Base-by-base conservation (phyloP, 495 filamentous ascomycete genomes). In the Echria macrotheca region DNA sequence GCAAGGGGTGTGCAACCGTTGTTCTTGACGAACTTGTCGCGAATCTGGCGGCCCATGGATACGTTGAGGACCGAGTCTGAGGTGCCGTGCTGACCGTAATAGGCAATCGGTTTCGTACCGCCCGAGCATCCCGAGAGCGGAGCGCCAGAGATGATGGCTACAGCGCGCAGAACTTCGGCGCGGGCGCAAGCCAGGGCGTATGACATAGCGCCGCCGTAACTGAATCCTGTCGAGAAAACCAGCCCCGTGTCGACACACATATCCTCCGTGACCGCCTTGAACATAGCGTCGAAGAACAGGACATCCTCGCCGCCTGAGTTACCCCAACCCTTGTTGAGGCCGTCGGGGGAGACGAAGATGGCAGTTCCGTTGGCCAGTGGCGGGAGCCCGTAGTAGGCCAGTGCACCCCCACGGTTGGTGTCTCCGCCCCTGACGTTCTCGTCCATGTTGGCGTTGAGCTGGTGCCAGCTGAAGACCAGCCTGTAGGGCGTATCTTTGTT, bases 271-370 rank as follows among this genome's bases (percentile, higher is more conserved):
- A 40, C 3, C 5, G 37, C 5, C 5, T n/a, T 9, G 7, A 40
- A 4, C 3, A 40, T 40, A 19, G 18, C 37, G 17, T 40, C 37
- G 9, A 21, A n/a, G 12, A 40, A 40, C 15, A 5, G 5, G 37
- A 40, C 15, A 12, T 40, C 37, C 12, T 40, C 37, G 17, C 19
- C 12, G 37, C 22, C 12, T n/a, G 14, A 19, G 37, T 40, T 40
- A 19, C 37, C 17, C 37, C 17, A 40, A 5, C 17, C 37, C 5
- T n/a, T 19, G 5, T n/a, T 5, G 5, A 19, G 37, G 4, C 37
- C 37, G 18, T 40, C 22, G 37, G 37, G 37, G 14, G 37, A 40
- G 37, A 40, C 22, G 37, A 40, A 40, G 15, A 40, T 40, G 37
- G 37, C 37, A 3, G 7, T 19, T n/a, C 22, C 22, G 37, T 40